phyloP scores from a whole-genome alignment of 2,329 filamentous ascomycete genomes.

The Fusarium sp. region DNA sequence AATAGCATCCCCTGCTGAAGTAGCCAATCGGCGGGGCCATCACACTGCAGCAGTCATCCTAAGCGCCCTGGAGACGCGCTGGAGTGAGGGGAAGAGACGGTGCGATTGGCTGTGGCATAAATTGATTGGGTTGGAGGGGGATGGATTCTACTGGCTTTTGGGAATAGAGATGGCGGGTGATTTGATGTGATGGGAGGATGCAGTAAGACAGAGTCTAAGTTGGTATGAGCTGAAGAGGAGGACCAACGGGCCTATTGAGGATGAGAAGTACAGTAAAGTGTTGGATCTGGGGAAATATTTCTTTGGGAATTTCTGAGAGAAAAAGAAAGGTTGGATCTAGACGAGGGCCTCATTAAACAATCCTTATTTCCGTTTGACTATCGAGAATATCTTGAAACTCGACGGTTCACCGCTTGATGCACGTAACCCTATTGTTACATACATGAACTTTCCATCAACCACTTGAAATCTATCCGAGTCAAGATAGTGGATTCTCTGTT shows the following conservation, averaged over 20 bases:
- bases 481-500: background rate
- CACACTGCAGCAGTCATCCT: conserved; percentile 48
- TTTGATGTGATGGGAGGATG: conserved; percentile 28
- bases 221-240: conserved; percentile 9
- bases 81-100: conserved; percentile 22
- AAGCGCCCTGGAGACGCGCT: conserved; percentile 43
- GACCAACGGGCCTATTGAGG: conserved; percentile 4
- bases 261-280: background rate
- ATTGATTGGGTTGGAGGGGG: conserved; percentile 25
- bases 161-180: conserved; percentile 21
- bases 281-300: background rate
- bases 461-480: background rate
- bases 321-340: background rate
- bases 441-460: conserved; percentile 25
- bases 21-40: conserved; percentile 48
- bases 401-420: conserved; percentile 32
- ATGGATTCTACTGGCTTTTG: conserved; percentile 22
- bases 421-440: conserved; percentile 25
- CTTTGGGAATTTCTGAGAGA: background rate
- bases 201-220: conserved; percentile 13
- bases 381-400: conserved; percentile 5
- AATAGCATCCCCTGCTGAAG: conserved; percentile 29
- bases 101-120: conserved; percentile 12
- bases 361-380: conserved; percentile 12
- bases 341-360: background rate